Percentiles rank a stretch among this genome's conserved stretches.
These are phyloP conservation scores for Gracilaria gracilis DNA, from an alignment of 23 red algal genomes.

Conservation along the genomic window DNA sequence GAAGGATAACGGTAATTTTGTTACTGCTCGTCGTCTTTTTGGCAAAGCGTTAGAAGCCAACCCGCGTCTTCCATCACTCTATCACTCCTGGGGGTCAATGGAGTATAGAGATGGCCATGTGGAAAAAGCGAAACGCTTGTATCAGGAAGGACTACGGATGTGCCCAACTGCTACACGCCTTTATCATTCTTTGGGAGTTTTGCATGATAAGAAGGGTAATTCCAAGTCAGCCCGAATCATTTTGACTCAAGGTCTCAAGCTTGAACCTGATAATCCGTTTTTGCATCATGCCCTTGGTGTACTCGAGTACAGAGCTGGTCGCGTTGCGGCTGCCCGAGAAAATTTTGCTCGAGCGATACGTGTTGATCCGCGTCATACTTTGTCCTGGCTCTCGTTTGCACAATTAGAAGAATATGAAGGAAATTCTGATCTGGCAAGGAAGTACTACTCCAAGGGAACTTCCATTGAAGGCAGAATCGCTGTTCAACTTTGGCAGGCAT, in stretches of 20 bases:
- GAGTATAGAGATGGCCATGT: constrained; percentile 74
- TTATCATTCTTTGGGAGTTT: constrained; percentile 87
- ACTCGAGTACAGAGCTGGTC: constrained; percentile 84
- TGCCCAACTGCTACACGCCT: constrained; percentile 76
- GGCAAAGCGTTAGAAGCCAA: constrained; percentile 53
- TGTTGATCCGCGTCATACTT: constrained; percentile 78
- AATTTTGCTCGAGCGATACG: constrained; percentile 74
- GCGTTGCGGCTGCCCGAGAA: constrained; percentile 69
- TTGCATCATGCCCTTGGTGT: constrained; percentile 85
- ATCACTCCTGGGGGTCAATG: constrained; percentile 95
- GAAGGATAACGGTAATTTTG: constrained; percentile 64
- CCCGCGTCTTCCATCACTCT: constrained; percentile 65
- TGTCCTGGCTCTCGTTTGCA: constrained; percentile 85
- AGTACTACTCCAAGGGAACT: constrained; percentile 74
- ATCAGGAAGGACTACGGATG: constrained; percentile 62
- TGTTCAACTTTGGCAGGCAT: constrained; percentile 88
- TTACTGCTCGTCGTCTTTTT: constrained; percentile 85
- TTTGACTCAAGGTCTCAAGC: constrained; percentile 76
- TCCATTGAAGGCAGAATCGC: constrained; percentile 58
- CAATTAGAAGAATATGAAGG: constrained; percentile 88
- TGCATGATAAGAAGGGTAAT: constrained; percentile 88
- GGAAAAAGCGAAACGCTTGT: constrained; percentile 65
- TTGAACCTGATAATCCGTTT: constrained; percentile 83
- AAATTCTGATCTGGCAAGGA: constrained; percentile 53
- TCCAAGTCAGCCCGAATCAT: constrained; percentile 75